Conservation (phyloP, 1,139 yeast species). For the Nakaseomyces glabratus region DNA sequence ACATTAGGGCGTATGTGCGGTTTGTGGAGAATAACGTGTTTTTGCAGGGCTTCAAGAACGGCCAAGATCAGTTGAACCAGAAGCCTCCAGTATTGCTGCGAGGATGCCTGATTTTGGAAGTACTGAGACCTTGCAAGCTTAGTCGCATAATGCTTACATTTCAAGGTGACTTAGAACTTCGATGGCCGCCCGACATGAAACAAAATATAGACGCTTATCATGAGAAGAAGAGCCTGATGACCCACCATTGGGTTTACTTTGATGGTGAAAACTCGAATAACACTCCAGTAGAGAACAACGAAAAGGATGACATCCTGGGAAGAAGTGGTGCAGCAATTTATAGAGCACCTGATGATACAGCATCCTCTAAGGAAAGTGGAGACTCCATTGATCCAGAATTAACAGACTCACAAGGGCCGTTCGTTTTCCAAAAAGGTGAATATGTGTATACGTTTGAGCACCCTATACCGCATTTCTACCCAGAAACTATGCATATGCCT, state of each 20-base stretch:
- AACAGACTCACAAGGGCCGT: constrained; percentile 22
- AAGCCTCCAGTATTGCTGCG: constrained; percentile 76
- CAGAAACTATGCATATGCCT: constrained; percentile 68
- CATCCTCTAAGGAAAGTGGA: not conserved
- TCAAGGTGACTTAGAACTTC: constrained; percentile 67
- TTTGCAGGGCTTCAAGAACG: constrained; percentile 71
- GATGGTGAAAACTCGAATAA: constrained; percentile 13
- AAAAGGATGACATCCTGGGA: constrained; percentile 13
- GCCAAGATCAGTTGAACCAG: constrained; percentile 29
- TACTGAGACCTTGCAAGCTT: constrained; percentile 64
- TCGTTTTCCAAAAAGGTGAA: constrained; percentile 63
- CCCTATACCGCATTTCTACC: constrained; percentile 69
- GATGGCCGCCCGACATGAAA: constrained; percentile 98
- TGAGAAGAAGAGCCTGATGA: constrained; percentile 56
- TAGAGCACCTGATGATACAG: not conserved
- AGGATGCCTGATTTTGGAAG: constrained; percentile 65
- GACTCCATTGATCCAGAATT: not conserved
- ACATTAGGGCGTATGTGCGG: constrained; percentile 29
- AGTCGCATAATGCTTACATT: constrained; percentile 58
- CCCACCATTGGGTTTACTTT: constrained; percentile 83
- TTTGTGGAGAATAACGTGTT: constrained; percentile 77
- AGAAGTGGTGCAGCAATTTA: constrained; percentile 20
- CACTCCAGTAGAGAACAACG: constrained; percentile 8
- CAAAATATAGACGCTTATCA: constrained; percentile 52
- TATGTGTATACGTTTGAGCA: constrained; percentile 87